A percentile compares a stretch with the other conserved stretches of the same genome.
These are phyloP conservation scores for Oxytropis ochrocephala DNA, from an alignment of 306 rosid species.

Conservation along the genomic window DNA sequence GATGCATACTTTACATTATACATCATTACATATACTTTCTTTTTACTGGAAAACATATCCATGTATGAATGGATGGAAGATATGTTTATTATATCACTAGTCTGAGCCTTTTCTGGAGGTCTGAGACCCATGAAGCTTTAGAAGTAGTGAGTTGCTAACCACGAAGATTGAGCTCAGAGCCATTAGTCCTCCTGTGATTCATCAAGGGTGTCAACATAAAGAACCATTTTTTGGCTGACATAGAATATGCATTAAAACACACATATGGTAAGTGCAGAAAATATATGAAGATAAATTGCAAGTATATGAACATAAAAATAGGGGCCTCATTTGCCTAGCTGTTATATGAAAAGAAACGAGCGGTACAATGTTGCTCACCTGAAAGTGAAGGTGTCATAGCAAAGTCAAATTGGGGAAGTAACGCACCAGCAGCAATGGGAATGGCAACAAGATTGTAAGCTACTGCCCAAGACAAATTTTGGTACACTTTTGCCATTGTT, in stretches of 20 bases:
- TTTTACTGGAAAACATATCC: neutral
- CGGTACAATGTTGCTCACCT: conserved; percentile 37
- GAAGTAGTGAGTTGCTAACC: conserved; percentile 79
- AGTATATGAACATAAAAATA: conserved; percentile 9
- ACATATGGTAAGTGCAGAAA: neutral
- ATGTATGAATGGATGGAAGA: neutral
- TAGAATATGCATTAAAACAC: neutral
- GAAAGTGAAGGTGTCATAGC: conserved; percentile 99
- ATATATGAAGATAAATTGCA: neutral
- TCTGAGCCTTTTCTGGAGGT: conserved; percentile 15
- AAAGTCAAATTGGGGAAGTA: conserved; percentile 85
- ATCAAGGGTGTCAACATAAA: conserved; percentile 10
- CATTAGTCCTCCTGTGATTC: conserved; percentile 84
- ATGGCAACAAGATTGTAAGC: conserved; percentile 78
- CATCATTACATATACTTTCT: too few species aligned
- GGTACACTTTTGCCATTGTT: conserved; percentile 90
- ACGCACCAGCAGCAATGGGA: conserved; percentile 83
- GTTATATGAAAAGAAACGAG: neutral
- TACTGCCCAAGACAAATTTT: conserved; percentile 90
- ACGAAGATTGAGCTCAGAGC: conserved; percentile 95
- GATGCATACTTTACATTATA: neutral
- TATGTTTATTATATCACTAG: neutral
- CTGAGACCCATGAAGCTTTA: conserved; percentile 57
- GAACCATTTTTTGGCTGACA: neutral
- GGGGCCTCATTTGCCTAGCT: neutral